Base-by-base conservation (phyloP, 495 filamentous ascomycete species). In the Acidomyces sp. region DNA sequence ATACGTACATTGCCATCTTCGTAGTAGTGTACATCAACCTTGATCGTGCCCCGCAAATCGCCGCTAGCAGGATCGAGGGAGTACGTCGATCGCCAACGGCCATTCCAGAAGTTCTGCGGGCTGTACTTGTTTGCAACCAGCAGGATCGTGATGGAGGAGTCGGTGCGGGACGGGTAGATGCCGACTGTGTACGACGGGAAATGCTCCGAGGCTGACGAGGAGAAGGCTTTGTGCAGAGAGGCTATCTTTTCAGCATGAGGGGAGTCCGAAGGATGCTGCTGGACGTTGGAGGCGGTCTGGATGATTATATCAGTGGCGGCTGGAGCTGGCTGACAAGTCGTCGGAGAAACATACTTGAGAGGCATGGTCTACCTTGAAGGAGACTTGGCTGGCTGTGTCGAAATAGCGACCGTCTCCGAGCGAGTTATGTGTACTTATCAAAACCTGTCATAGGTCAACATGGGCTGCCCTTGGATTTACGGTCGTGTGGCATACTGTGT, bases 71-170 rank as follows among this genome's bases (percentile, higher is more conserved):
- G 80, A 45, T 69, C 66, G 62, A 81, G 80, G 58, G 79, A 72
- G 65, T 95, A 96, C 35, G 77, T 70, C 28, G 84, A 83, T 44
- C 92, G 85, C 80, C 87, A 95, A 42, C 92, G 83, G 33, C 92
- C 92, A 65, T 94, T 96, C 86, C 92, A 99, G 70, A 81, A 96
- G 68, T 99, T 99, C 55, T 82, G 82, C 5, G 92, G 92, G 49
- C 82, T 90, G 69, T 96, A 96, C 55, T 93, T 93, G 68, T 86
- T 94, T 23, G 90, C 81, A 27, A 93, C 85, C 36, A 93, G 69
- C 38, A 90, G 58, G 51, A 95, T 69, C 27, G 86, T 84, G 16
- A 96, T 60, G 40, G 74, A 70, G 16, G 74, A 69, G 61, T 88
- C 79, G 53, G 80, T 66, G 47, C 82, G 75, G 46, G 75, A 77